Percentiles rank a stretch among this genome's conserved stretches.
Evolutionary conservation across 148 eudicot species (phyloP).

Genomic region (Rhododendron simsii): DNA sequence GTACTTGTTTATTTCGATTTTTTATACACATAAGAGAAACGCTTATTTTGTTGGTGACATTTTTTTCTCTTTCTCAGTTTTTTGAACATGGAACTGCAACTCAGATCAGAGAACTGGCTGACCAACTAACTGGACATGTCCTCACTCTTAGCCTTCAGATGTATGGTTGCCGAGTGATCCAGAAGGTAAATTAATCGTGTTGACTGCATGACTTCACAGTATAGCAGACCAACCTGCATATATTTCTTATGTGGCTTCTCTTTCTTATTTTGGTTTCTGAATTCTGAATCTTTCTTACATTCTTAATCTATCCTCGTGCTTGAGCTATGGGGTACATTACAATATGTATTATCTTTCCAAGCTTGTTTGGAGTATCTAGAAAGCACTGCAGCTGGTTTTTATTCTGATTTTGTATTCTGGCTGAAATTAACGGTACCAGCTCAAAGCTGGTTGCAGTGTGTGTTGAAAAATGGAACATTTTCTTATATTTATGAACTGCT

Average conservation of each 20-base stretch:
- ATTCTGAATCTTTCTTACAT: background rate
- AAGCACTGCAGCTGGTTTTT: background rate
- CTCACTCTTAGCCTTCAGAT: slow-evolving; percentile 87
- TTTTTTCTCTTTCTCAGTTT: slow-evolving; percentile 41
- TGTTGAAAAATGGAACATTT: background rate
- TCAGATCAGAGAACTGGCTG: slow-evolving; percentile 77
- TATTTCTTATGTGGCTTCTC: background rate
- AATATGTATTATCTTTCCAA: background rate
- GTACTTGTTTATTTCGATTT: background rate
- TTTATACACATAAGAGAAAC: background rate
- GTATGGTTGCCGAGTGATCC: slow-evolving; percentile 99
- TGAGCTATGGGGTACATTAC: background rate
- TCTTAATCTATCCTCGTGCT: background rate
- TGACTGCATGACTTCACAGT: background rate
- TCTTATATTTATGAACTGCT: background rate
- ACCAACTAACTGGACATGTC: slow-evolving; percentile 78
- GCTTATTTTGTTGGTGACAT: slow-evolving; percentile 4
- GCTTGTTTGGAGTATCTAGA: slow-evolving; percentile 7
- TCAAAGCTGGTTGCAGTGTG: background rate
- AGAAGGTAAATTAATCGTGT: slow-evolving; percentile 53
- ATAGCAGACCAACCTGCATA: background rate
- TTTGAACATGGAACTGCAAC: slow-evolving; percentile 83
- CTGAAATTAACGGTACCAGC: background rate
- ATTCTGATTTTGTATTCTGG: background rate
- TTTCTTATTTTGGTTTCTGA: background rate